Evolutionary conservation across 306 rosid genomes (phyloP).

Genomic region (Lathyrus oleraceus): DNA sequence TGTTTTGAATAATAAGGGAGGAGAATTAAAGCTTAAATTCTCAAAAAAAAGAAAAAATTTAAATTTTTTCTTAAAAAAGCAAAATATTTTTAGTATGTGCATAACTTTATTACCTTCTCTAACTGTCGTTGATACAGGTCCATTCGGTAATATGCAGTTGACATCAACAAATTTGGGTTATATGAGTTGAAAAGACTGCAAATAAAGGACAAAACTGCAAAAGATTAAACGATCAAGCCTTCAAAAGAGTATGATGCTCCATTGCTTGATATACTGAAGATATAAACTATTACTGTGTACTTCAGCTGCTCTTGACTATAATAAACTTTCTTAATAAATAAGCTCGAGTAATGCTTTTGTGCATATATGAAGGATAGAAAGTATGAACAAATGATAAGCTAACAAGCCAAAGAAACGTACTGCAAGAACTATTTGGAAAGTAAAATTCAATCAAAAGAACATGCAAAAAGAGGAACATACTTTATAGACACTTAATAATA

Average conservation of each 20-base stretch:
- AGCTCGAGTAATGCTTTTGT: conserved; percentile 1
- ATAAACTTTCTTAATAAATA: conserved; percentile 22
- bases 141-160: conserved; percentile 79
- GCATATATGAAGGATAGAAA: conserved; percentile 7
- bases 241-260: conserved; percentile 22
- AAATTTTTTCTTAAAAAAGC: background rate
- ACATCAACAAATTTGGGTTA: conserved; percentile 85
- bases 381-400: background rate
- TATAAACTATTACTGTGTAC: conserved; percentile 5
- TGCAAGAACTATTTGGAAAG: conserved; percentile 10
- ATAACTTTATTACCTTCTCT: conserved; percentile 64
- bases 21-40: no score
- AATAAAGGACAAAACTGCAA: conserved; percentile 30
- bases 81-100: conserved; percentile 28
- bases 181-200: conserved; percentile 85
- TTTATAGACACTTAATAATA: background rate
- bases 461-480: conserved; percentile 1
- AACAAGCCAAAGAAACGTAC: conserved; percentile 23
- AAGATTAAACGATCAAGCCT: conserved; percentile 27
- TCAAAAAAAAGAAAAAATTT: no score
- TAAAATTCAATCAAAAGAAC: conserved; percentile 32
- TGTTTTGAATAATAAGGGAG: no score
- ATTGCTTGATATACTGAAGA: conserved; percentile 23
- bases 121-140: conserved; percentile 74
- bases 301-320: background rate